phyloP scores from a whole-genome alignment of 164 flowering plant genomes.

The Vitis vinifera region ASM3070453v1 NC_081819.1:17557501-17558000 shows the following conservation, averaged over 20 bases:
- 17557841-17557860: background rate
- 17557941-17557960: conserved; percentile 98
- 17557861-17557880: background rate
- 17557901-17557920: conserved; percentile 94
- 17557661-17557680: no score
- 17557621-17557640: no score
- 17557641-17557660: no score
- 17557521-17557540: background rate
- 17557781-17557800: background rate
- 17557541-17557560: background rate
- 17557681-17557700: no score
- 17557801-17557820: background rate
- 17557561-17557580: no score
- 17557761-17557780: background rate
- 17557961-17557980: conserved; percentile 99
- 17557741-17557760: background rate
- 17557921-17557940: conserved; percentile 97
- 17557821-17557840: background rate
- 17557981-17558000: conserved; percentile 95
- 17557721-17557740: background rate
- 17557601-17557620: no score
- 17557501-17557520: background rate
- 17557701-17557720: background rate
- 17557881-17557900: conserved; percentile 64
- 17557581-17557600: no score